Percentiles rank a stretch among this genome's conserved stretches.
These are phyloP conservation scores for Hericium coralloides DNA, from an alignment of 768 basidiomycete species.

Conservation along the genomic window DNA sequence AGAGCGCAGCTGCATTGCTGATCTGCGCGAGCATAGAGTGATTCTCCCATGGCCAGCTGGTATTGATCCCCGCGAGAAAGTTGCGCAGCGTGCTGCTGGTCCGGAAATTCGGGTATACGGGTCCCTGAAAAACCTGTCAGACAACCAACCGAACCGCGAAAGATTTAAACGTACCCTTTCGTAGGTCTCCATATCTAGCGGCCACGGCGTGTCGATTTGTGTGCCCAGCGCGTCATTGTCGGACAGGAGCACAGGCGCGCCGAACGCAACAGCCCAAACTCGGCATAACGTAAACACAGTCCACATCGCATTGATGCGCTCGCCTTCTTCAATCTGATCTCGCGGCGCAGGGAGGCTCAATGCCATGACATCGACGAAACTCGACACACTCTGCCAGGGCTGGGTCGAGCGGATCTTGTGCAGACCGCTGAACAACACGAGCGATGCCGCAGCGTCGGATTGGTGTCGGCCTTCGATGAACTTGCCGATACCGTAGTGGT, in stretches of 20 bases:
- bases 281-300: slow-evolving; percentile 50
- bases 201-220: slow-evolving; percentile 33
- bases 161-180: background rate
- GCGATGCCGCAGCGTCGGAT: slow-evolving; percentile 20
- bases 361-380: slow-evolving; percentile 7
- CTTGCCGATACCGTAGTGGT: slow-evolving; percentile 21
- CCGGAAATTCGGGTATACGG: slow-evolving; percentile 34
- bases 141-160: slow-evolving; percentile 21
- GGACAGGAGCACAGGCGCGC: slow-evolving; percentile 43
- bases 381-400: slow-evolving; percentile 4
- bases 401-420: slow-evolving; percentile 17
- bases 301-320: slow-evolving; percentile 63
- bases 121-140: slow-evolving; percentile 27
- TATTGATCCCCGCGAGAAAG: slow-evolving; percentile 33
- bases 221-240: slow-evolving; percentile 38
- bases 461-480: slow-evolving; percentile 24
- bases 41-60: slow-evolving; percentile 24
- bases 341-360: slow-evolving; percentile 26
- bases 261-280: slow-evolving; percentile 43
- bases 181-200: slow-evolving; percentile 24
- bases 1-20: slow-evolving; percentile 48
- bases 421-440: slow-evolving; percentile 20
- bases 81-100: slow-evolving; percentile 40
- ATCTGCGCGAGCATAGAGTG: slow-evolving; percentile 33
- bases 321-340: slow-evolving; percentile 50